These are phyloP conservation scores for Sungouiozyma ichnusensis DNA, from an alignment of 805 yeast genomes.

Conservation along the genomic window DNA sequence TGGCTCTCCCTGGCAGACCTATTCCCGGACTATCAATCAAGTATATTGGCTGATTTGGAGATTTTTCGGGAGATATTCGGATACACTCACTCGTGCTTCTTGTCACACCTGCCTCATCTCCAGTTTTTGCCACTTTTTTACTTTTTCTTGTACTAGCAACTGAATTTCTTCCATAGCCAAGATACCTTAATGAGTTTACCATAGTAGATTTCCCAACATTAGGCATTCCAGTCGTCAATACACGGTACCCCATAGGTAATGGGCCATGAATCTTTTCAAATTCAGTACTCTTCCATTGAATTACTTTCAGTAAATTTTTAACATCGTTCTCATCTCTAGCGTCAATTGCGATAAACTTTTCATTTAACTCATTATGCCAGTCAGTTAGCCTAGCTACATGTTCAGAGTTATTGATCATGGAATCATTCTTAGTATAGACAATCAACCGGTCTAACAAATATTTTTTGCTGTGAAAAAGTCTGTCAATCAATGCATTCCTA, in stretches of 20 bases:
- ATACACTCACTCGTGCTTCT: slow-evolving; percentile 67
- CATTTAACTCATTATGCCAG: slow-evolving; percentile 38
- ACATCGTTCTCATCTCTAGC: slow-evolving; percentile 44
- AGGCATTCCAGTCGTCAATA: slow-evolving; percentile 88
- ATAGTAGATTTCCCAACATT: slow-evolving; percentile 94
- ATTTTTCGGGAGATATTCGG: slow-evolving; percentile 30
- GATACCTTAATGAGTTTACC: slow-evolving; percentile 58
- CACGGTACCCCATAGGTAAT: slow-evolving; percentile 74
- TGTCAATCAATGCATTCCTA: slow-evolving; percentile 67
- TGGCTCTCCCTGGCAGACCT: slow-evolving; percentile 54
- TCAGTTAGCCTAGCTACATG: slow-evolving; percentile 25
- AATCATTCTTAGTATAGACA: slow-evolving; percentile 69
- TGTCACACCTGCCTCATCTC: slow-evolving; percentile 87
- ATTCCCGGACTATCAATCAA: slow-evolving; percentile 93
- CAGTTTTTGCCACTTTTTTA: slow-evolving; percentile 71
- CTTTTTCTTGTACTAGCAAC: slow-evolving; percentile 12
- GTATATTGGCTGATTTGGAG: slow-evolving; percentile 39
- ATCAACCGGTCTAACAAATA: slow-evolving; percentile 27
- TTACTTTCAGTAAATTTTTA: slow-evolving; percentile 36
- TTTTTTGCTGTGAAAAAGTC: slow-evolving; percentile 42
- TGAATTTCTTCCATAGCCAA: slow-evolving; percentile 20
- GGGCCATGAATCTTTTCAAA: slow-evolving; percentile 37
- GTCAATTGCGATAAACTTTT: slow-evolving; percentile 46
- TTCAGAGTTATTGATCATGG: slow-evolving; percentile 28
- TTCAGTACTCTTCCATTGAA: slow-evolving; percentile 35